These are phyloP conservation scores for Fusarium pseudograminearum DNA, from an alignment of 2,329 filamentous ascomycete genomes.

Conservation along the genomic window DNA sequence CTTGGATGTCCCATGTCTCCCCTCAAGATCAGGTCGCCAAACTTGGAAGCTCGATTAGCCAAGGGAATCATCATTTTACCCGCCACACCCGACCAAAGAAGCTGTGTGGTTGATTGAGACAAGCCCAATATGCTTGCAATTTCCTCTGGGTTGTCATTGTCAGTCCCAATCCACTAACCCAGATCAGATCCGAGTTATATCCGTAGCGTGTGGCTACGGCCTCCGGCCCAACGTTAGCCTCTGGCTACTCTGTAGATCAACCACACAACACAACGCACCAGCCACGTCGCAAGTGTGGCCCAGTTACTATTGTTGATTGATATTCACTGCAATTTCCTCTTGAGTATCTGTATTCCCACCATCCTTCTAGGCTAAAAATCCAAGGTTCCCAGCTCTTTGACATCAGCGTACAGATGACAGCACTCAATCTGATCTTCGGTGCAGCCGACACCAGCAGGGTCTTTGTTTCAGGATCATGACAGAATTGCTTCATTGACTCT, in stretches of 20 bases:
- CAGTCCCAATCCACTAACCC: not conserved
- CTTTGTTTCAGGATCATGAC: constrained; percentile 32
- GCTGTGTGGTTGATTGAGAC: constrained; percentile 11
- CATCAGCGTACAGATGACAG: constrained; percentile 35
- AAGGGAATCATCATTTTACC: constrained; percentile 14
- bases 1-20: constrained; percentile 9
- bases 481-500: constrained; percentile 28
- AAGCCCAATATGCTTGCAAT: constrained; percentile 15
- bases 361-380: constrained; percentile 13
- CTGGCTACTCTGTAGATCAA: constrained; percentile 16
- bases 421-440: constrained; percentile 17
- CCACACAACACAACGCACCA: constrained; percentile 15
- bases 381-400: constrained; percentile 11
- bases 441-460: constrained; percentile 13
- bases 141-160: not conserved
- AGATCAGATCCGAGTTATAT: constrained; percentile 9
- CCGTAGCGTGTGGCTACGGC: not conserved
- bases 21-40: constrained; percentile 17
- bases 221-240: not conserved
- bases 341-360: constrained; percentile 8
- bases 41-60: constrained; percentile 30
- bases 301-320: constrained; percentile 40
- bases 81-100: constrained; percentile 21
- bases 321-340: constrained; percentile 25
- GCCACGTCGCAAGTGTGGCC: constrained; percentile 34